phyloP scores from a whole-genome alignment of 2,329 filamentous ascomycete species.

The Neocatenulostroma microsporum region DNA sequence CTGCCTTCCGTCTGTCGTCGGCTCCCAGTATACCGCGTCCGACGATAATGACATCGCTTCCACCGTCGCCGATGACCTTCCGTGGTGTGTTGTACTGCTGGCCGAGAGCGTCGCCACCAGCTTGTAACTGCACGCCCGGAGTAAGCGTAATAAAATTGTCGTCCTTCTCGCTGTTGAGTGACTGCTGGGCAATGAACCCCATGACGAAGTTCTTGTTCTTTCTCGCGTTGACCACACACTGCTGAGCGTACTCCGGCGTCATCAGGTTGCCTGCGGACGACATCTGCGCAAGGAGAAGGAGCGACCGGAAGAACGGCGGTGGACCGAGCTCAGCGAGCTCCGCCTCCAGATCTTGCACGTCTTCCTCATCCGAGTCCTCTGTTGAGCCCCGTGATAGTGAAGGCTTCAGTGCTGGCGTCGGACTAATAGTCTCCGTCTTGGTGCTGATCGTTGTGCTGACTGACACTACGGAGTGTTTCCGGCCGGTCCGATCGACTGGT shows the following conservation, averaged over 20 bases:
- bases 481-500: slow-evolving; percentile 41
- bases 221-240: slow-evolving; percentile 67
- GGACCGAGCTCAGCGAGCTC: slow-evolving; percentile 37
- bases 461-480: slow-evolving; percentile 74
- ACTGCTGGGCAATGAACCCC: slow-evolving; percentile 45
- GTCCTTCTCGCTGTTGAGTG: slow-evolving; percentile 52
- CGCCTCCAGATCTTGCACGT: slow-evolving; percentile 30
- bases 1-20: slow-evolving; percentile 59
- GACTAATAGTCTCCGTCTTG: slow-evolving; percentile 59
- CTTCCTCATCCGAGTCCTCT: slow-evolving; percentile 22
- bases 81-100: slow-evolving; percentile 80
- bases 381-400: slow-evolving; percentile 28
- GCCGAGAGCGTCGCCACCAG: slow-evolving; percentile 64
- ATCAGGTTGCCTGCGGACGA: slow-evolving; percentile 71
- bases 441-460: slow-evolving; percentile 70
- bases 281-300: slow-evolving; percentile 83
- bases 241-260: slow-evolving; percentile 64
- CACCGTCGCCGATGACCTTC: slow-evolving; percentile 61
- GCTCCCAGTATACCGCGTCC: slow-evolving; percentile 72
- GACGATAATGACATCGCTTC: slow-evolving; percentile 75
- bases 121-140: slow-evolving; percentile 70
- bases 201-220: slow-evolving; percentile 56
- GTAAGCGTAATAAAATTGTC: slow-evolving; percentile 81
- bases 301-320: slow-evolving; percentile 60
- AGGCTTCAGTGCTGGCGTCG: slow-evolving; percentile 32